Percentiles rank a stretch among this genome's conserved stretches.
Evolutionary conservation across 768 basidiomycete genomes (phyloP).

Genomic region (button mushroom (Agaricus bisporus)): DNA sequence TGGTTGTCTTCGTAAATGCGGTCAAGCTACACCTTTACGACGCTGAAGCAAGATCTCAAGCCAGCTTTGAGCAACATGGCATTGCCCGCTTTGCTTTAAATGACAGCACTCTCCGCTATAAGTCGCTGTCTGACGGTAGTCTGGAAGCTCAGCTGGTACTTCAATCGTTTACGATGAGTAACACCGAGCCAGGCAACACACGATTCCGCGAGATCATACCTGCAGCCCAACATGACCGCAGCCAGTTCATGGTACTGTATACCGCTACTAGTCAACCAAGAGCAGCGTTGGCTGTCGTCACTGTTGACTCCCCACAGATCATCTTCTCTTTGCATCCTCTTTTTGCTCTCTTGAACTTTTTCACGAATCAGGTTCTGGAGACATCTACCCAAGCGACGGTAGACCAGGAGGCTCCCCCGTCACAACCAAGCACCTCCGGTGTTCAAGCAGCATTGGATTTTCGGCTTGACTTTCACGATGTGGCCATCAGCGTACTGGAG

Average conservation of each 20-base stretch:
- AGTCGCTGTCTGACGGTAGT: constrained; percentile 78
- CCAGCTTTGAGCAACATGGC: constrained; percentile 65
- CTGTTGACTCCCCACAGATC: constrained; percentile 87
- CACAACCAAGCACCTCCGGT: neutral
- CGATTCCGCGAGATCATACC: constrained; percentile 95
- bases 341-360: constrained; percentile 83
- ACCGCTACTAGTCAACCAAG: constrained; percentile 54
- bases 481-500: constrained; percentile 84
- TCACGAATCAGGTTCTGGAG: constrained; percentile 38
- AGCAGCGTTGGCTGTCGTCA: constrained; percentile 71
- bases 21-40: constrained; percentile 89
- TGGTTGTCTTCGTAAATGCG: constrained; percentile 62
- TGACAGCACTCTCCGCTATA: constrained; percentile 71
- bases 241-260: constrained; percentile 92
- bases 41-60: constrained; percentile 45
- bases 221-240: constrained; percentile 77
- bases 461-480: constrained; percentile 84
- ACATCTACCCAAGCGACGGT: neutral
- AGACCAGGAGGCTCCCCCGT: neutral
- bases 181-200: constrained; percentile 75
- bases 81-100: constrained; percentile 84
- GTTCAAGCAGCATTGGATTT: constrained; percentile 40
- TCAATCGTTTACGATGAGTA: constrained; percentile 88
- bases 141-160: constrained; percentile 82
- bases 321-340: constrained; percentile 92